Percentiles rank a stretch among this genome's conserved stretches.
Evolutionary conservation across 257 asterid species (phyloP).

Genomic region (Capsicum pubescens): DNA sequence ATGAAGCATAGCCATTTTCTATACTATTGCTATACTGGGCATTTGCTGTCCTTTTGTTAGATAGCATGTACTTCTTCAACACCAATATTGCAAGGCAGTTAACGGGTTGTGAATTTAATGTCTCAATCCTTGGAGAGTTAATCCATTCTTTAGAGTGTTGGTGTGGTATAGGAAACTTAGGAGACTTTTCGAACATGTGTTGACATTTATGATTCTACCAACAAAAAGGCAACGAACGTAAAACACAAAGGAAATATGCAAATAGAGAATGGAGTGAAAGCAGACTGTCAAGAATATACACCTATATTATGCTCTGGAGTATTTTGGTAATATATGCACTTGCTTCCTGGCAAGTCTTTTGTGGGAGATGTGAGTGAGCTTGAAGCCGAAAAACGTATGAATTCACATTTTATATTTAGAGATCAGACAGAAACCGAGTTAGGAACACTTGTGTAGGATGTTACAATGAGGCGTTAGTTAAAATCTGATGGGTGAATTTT

Average conservation of each 20-base stretch:
- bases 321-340: neutral
- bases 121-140: neutral
- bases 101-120: neutral
- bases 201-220: neutral
- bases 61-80: neutral
- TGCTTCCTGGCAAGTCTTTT: neutral
- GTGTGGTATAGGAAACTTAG: neutral
- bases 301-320: neutral
- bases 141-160: neutral
- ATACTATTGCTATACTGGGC: neutral
- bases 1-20: neutral
- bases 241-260: neutral
- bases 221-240: neutral
- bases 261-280: neutral
- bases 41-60: neutral
- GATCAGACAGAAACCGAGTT: constrained; percentile 9
- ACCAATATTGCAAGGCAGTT: neutral
- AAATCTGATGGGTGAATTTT: neutral
- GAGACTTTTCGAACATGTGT: neutral
- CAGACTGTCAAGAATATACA: neutral
- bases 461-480: neutral
- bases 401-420: neutral
- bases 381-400: neutral
- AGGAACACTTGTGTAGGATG: neutral
- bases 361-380: neutral